Percentiles rank a stretch among this genome's conserved stretches.
Evolutionary conservation across 2,329 filamentous ascomycete species (phyloP).

Genomic region (Fusarium robinianum): DNA sequence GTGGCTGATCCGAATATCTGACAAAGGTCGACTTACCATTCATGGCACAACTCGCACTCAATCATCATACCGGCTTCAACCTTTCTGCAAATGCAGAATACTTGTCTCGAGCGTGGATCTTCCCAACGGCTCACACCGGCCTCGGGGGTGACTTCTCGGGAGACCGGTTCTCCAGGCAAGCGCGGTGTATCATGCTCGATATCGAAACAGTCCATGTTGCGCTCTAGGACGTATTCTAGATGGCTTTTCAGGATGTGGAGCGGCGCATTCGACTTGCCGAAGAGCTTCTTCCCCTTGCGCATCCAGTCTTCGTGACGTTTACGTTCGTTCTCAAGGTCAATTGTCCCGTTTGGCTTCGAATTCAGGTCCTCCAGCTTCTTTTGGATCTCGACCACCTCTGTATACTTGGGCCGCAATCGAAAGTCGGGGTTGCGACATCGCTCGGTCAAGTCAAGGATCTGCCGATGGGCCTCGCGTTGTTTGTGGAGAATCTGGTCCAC

Average conservation of each 20-base stretch:
- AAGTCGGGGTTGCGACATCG: slow-evolving; percentile 76
- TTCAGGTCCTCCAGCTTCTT: slow-evolving; percentile 86
- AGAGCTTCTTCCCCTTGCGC: slow-evolving; percentile 95
- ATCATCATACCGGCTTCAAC: slow-evolving; percentile 99
- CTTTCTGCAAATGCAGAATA: slow-evolving; percentile 95
- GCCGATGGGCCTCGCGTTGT: slow-evolving; percentile 89
- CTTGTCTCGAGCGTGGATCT: slow-evolving; percentile 70
- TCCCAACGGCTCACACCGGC: slow-evolving; percentile 61
- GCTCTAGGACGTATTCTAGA: slow-evolving; percentile 89
- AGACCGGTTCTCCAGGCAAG: slow-evolving; percentile 88
- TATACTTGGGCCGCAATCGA: slow-evolving; percentile 80
- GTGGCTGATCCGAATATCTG: not conserved
- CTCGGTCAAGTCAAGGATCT: slow-evolving; percentile 81
- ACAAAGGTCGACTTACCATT: slow-evolving; percentile 69
- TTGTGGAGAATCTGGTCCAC: slow-evolving; percentile 95
- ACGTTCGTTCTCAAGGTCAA: slow-evolving; percentile 92
- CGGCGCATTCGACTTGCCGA: slow-evolving; percentile 96
- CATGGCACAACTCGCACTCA: slow-evolving; percentile 95
- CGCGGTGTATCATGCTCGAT: slow-evolving; percentile 81
- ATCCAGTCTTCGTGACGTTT: slow-evolving; percentile 99
- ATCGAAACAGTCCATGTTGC: slow-evolving; percentile 91
- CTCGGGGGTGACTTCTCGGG: slow-evolving; percentile 71
- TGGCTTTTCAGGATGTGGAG: slow-evolving; percentile 94
- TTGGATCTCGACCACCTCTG: slow-evolving; percentile 88
- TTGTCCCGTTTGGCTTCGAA: slow-evolving; percentile 86